phyloP scores from a whole-genome alignment of 257 asterid genomes.

The Misopates orontium region DNA sequence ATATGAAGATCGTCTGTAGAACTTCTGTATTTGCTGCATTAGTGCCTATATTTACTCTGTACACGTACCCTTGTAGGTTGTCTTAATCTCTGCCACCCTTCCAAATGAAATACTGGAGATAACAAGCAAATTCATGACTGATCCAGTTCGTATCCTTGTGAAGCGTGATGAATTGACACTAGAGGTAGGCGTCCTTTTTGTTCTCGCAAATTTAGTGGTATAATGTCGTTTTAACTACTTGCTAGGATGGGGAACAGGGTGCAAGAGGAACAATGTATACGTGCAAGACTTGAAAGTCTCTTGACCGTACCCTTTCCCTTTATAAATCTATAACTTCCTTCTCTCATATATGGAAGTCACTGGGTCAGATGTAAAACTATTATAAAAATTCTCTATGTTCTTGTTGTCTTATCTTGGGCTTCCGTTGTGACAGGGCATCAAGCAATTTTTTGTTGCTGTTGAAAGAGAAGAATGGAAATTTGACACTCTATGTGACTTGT shows the following conservation, averaged over 20 bases:
- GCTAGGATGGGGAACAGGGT: background rate
- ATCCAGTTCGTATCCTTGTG: slow-evolving; percentile 95
- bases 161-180: slow-evolving; percentile 99
- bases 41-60: slow-evolving; percentile 10
- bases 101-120: slow-evolving; percentile 97
- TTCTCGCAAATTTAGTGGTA: background rate
- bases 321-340: background rate
- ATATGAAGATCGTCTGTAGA: background rate
- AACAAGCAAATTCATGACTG: slow-evolving; percentile 98
- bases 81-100: slow-evolving; percentile 92
- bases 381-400: slow-evolving; percentile 13
- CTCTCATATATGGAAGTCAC: background rate
- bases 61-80: slow-evolving; percentile 58
- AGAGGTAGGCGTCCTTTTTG: slow-evolving; percentile 50
- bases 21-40: slow-evolving; percentile 19
- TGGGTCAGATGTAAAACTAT: slow-evolving; percentile 5
- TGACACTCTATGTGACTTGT: slow-evolving; percentile 90
- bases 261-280: background rate
- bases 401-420: slow-evolving; percentile 2
- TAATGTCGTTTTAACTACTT: background rate
- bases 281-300: background rate
- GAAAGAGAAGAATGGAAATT: slow-evolving; percentile 98
- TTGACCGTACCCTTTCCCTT: background rate
- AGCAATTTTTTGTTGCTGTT: slow-evolving; percentile 95
- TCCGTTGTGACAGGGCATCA: slow-evolving; percentile 71